Percentiles rank a stretch among this genome's conserved stretches.
Conservation (phyloP, 2,329 filamentous ascomycete species). For the Ceratocystis papillata region DNA sequence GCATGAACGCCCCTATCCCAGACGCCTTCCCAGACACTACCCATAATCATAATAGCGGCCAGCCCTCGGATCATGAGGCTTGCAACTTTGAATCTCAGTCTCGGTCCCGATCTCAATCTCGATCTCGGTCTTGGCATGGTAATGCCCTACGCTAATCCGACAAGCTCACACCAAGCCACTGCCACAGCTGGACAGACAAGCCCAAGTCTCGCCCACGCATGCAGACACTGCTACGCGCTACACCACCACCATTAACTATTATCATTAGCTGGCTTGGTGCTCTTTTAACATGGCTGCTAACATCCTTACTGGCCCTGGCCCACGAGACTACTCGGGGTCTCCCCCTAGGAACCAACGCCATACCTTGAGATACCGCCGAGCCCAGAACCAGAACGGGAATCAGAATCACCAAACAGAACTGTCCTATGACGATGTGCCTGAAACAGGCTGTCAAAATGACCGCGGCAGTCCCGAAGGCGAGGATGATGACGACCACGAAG, state of each 20-base stretch:
- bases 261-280: slow-evolving; percentile 18
- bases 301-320: slow-evolving; percentile 34
- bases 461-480: slow-evolving; percentile 35
- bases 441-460: slow-evolving; percentile 25
- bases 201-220: slow-evolving; percentile 3
- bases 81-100: slow-evolving; percentile 24
- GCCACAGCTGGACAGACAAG: slow-evolving; percentile 14
- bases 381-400: slow-evolving; percentile 27
- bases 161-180: slow-evolving; percentile 13
- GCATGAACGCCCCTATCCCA: neutral
- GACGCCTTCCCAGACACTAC: neutral
- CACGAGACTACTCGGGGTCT: slow-evolving; percentile 37
- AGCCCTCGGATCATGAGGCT: slow-evolving; percentile 23
- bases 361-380: slow-evolving; percentile 6
- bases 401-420: slow-evolving; percentile 32
- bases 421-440: slow-evolving; percentile 30
- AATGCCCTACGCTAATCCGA: slow-evolving; percentile 31
- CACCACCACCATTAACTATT: slow-evolving; percentile 3
- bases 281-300: slow-evolving; percentile 31
- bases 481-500: slow-evolving; percentile 30
- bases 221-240: slow-evolving; percentile 3
- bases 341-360: slow-evolving; percentile 30
- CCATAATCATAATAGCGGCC: neutral
- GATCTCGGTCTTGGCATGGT: slow-evolving; percentile 42
- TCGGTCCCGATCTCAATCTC: slow-evolving; percentile 5